Conservation (phyloP, 2,329 filamentous ascomycete genomes). For the Phialocephala sp. region DNA sequence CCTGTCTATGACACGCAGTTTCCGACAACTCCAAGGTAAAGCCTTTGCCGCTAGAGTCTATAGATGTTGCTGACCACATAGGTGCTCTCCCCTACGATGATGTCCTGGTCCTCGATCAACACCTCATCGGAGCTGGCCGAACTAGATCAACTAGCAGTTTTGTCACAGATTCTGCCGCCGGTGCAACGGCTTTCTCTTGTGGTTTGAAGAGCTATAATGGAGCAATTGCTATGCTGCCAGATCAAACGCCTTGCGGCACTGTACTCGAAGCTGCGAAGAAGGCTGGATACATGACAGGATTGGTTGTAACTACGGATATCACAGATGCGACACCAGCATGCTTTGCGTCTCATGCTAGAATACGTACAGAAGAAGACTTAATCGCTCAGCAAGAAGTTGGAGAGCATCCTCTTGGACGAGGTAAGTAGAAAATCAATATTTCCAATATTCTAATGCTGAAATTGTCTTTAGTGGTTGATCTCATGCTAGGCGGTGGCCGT, state of each 20-base stretch:
- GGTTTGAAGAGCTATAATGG: slow-evolving; percentile 95
- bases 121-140: slow-evolving; percentile 88
- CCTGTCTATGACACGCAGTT: slow-evolving; percentile 84
- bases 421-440: slow-evolving; percentile 10
- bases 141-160: slow-evolving; percentile 84
- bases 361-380: slow-evolving; percentile 80
- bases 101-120: slow-evolving; percentile 79
- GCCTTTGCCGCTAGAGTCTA: background rate
- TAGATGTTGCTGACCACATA: slow-evolving; percentile 15
- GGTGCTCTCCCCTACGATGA: slow-evolving; percentile 76
- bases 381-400: slow-evolving; percentile 94
- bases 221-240: slow-evolving; percentile 87
- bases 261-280: slow-evolving; percentile 92
- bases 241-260: slow-evolving; percentile 87
- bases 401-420: slow-evolving; percentile 79
- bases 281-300: slow-evolving; percentile 87
- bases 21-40: slow-evolving; percentile 72
- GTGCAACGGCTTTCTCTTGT: slow-evolving; percentile 94
- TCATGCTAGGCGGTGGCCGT: slow-evolving; percentile 90
- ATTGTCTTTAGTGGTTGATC: slow-evolving; percentile 68
- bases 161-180: slow-evolving; percentile 95
- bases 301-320: slow-evolving; percentile 93
- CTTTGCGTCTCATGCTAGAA: slow-evolving; percentile 87
- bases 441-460: background rate
- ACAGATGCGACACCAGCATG: slow-evolving; percentile 97